Evolutionary conservation across 768 basidiomycete species (phyloP).

Genomic region (Pleurotus citrinopileatus): DNA sequence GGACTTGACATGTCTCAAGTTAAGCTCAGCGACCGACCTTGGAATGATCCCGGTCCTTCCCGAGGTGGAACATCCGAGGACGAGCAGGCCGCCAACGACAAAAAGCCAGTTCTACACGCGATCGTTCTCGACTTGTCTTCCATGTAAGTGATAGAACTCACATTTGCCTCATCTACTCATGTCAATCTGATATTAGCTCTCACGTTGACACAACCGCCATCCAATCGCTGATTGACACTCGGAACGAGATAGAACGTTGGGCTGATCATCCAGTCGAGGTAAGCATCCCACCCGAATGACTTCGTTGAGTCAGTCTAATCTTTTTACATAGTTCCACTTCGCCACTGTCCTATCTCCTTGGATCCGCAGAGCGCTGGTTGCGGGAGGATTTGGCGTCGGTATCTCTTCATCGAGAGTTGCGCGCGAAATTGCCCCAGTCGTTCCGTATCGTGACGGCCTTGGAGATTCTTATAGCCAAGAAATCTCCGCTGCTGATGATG

Average conservation of each 20-base stretch:
- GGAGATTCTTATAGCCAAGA: constrained; percentile 24
- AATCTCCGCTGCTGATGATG: constrained; percentile 21
- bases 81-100: constrained; percentile 40
- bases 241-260: constrained; percentile 87
- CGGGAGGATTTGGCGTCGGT: constrained; percentile 90
- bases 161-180: not conserved
- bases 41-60: constrained; percentile 89
- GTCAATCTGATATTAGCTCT: constrained; percentile 40
- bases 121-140: constrained; percentile 90
- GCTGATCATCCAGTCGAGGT: constrained; percentile 74
- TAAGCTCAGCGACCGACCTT: constrained; percentile 72
- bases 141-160: constrained; percentile 46
- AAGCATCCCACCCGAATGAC: constrained; percentile 14
- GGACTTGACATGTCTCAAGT: constrained; percentile 72
- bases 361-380: constrained; percentile 85
- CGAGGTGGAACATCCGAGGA: constrained; percentile 44
- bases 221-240: constrained; percentile 88
- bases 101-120: constrained; percentile 72
- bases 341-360: constrained; percentile 89
- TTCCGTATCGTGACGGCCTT: constrained; percentile 54
- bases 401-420: constrained; percentile 33
- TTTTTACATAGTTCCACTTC: constrained; percentile 78
- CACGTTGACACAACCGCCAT: constrained; percentile 92
- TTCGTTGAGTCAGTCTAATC: not conserved
- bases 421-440: constrained; percentile 73